phyloP scores from a whole-genome alignment of 352 stramenopile species.

The Phytophthora cajani region DNA sequence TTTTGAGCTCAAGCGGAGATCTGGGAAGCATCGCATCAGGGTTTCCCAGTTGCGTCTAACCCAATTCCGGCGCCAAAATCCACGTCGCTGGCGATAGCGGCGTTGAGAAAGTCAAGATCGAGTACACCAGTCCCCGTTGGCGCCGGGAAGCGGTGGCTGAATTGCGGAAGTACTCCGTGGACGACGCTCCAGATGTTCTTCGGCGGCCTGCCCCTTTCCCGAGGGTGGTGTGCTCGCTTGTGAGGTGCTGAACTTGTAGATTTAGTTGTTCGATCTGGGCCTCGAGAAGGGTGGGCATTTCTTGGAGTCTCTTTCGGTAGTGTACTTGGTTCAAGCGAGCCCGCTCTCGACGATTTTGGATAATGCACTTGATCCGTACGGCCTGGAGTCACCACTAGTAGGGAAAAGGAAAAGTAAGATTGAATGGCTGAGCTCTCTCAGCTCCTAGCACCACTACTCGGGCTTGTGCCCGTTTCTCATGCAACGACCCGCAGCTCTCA shows the following conservation, averaged over 20 bases:
- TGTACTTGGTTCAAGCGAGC: too few relatives aligned
- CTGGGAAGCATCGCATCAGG: slow-evolving; percentile 2
- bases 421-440: too few relatives aligned
- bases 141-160: neutral
- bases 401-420: too few relatives aligned
- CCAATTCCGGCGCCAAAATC: slow-evolving; percentile 2
- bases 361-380: too few relatives aligned
- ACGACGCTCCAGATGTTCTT: neutral
- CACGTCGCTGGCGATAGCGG: neutral
- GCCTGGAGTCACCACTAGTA: too few relatives aligned
- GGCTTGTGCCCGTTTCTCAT: neutral
- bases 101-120: neutral
- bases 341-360: too few relatives aligned
- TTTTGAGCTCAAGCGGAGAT: neutral
- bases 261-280: too few relatives aligned
- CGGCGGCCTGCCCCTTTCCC: neutral
- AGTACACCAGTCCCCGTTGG: neutral
- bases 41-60: neutral
- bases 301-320: too few relatives aligned
- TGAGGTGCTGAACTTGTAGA: too few relatives aligned
- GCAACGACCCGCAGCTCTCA: neutral
- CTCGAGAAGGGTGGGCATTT: too few relatives aligned
- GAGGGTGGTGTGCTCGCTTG: too few relatives aligned
- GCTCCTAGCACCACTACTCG: neutral
- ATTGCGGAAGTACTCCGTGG: neutral